Percentiles rank a stretch among this genome's conserved stretches.
These are phyloP conservation scores for Solanum etuberosum DNA, from an alignment of 257 asterid species.

Conservation along the genomic window DNA sequence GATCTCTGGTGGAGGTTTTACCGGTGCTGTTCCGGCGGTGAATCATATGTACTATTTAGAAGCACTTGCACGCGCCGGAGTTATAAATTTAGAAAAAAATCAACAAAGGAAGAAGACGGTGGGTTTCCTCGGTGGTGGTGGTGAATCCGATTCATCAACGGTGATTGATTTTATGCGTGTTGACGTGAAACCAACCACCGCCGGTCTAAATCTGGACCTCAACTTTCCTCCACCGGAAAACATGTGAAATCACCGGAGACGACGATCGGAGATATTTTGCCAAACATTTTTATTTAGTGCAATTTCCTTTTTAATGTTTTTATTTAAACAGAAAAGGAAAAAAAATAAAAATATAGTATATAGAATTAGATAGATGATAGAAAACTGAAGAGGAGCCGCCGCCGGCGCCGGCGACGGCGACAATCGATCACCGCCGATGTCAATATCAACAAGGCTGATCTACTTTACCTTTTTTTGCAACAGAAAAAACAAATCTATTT, in stretches of 20 bases:
- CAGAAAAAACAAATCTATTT: not conserved
- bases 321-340: not conserved
- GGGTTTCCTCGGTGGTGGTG: conserved; percentile 3
- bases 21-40: not conserved
- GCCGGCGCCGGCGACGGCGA: not conserved
- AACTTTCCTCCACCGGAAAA: conserved; percentile 13
- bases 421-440: not conserved
- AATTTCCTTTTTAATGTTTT: not conserved
- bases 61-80: conserved; percentile 1
- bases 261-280: not conserved
- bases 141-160: conserved; percentile 12
- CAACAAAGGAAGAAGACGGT: not conserved
- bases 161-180: conserved; percentile 10
- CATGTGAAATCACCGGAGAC: not conserved
- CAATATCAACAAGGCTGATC: not conserved
- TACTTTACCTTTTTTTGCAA: not conserved
- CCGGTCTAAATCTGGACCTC: conserved; percentile 9
- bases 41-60: conserved; percentile 5
- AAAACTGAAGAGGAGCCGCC: not conserved
- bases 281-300: not conserved
- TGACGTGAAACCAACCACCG: not conserved
- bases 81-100: not conserved
- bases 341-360: not conserved
- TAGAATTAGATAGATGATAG: not conserved
- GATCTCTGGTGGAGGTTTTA: not conserved